Evolutionary conservation across 2,329 filamentous ascomycete genomes (phyloP).

Genomic region (Phoma sp.): DNA sequence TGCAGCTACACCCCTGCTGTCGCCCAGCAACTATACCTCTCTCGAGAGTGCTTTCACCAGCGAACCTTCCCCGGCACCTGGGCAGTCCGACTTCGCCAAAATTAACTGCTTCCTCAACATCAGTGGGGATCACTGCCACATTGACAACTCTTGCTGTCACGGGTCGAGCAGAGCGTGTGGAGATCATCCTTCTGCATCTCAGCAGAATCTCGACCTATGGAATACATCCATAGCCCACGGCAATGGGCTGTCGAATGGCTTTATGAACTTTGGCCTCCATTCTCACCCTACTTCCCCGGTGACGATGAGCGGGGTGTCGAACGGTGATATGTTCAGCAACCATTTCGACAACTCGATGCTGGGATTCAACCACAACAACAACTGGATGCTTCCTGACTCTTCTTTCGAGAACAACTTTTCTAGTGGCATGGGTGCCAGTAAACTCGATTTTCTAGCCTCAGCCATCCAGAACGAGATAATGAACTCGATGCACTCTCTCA

Average conservation of each 20-base stretch:
- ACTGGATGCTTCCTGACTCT: constrained; percentile 42
- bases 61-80: constrained; percentile 35
- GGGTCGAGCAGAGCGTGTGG: constrained; percentile 37
- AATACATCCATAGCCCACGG: constrained; percentile 35
- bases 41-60: constrained; percentile 39
- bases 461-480: constrained; percentile 39
- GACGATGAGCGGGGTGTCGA: constrained; percentile 25
- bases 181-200: constrained; percentile 35
- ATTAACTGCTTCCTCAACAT: constrained; percentile 42
- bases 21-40: constrained; percentile 44
- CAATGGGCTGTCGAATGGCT: constrained; percentile 36
- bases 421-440: constrained; percentile 22
- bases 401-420: constrained; percentile 28
- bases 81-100: constrained; percentile 24
- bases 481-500: constrained; percentile 22
- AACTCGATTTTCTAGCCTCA: constrained; percentile 40
- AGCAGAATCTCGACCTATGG: constrained; percentile 37
- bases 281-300: constrained; percentile 30
- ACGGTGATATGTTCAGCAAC: constrained; percentile 23
- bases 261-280: constrained; percentile 37
- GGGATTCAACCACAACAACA: constrained; percentile 30
- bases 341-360: constrained; percentile 26
- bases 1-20: constrained; percentile 38
- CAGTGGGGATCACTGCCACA: constrained; percentile 45
- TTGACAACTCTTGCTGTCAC: constrained; percentile 48